A percentile compares a stretch with the other conserved stretches of the same genome.
These are phyloP conservation scores for Entomophthora muscae DNA, from an alignment of 371 early-diverging fungal genomes.

Conservation along the genomic window DNA sequence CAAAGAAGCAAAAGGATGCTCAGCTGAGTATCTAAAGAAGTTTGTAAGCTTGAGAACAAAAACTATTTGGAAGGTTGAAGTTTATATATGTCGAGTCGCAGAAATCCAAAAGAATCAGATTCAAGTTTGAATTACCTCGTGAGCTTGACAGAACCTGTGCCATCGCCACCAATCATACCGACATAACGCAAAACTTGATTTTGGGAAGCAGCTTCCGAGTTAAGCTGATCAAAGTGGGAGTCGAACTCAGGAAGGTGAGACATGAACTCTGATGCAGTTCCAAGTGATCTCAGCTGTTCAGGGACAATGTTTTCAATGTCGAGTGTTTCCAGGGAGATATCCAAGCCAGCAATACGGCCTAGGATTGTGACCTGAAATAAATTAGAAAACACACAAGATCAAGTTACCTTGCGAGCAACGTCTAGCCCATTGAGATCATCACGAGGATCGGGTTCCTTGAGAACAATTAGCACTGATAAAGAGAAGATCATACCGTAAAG, in stretches of 20 bases:
- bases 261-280: slow-evolving; percentile 70
- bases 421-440: slow-evolving; percentile 97
- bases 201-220: slow-evolving; percentile 45
- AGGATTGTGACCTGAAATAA: slow-evolving; percentile 53
- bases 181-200: slow-evolving; percentile 81
- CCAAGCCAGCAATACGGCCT: slow-evolving; percentile 70
- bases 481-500: slow-evolving; percentile 46
- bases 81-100: too few species aligned
- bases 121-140: slow-evolving; percentile 25
- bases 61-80: background rate
- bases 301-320: slow-evolving; percentile 91
- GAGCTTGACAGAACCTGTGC: slow-evolving; percentile 57
- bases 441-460: slow-evolving; percentile 87
- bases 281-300: slow-evolving; percentile 45
- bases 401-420: slow-evolving; percentile 80
- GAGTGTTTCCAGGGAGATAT: slow-evolving; percentile 51
- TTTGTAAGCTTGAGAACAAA: background rate
- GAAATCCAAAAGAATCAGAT: too few species aligned
- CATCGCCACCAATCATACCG: slow-evolving; percentile 61
- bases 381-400: background rate
- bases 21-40: slow-evolving; percentile 40
- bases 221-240: slow-evolving; percentile 55
- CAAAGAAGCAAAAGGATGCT: slow-evolving; percentile 88
- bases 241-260: slow-evolving; percentile 63
- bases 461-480: background rate